phyloP scores from a whole-genome alignment of 305 asterid genomes.

The Plantago rigida region DNA sequence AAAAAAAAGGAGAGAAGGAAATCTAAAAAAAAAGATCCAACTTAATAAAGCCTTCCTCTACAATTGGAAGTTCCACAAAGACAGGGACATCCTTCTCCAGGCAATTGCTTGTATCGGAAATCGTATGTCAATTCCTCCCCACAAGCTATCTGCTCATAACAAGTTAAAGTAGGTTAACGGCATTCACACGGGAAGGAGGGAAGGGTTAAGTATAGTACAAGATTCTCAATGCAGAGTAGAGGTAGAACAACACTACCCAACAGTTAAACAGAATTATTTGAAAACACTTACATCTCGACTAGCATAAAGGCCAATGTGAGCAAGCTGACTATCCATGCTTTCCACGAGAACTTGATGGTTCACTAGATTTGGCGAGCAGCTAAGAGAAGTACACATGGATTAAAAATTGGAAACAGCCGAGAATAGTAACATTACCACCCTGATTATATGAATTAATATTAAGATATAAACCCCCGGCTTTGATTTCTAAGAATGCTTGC shows the following conservation, averaged over 20 bases:
- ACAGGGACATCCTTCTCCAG: constrained; percentile 67
- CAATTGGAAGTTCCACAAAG: constrained; percentile 82
- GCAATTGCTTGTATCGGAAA: constrained; percentile 55
- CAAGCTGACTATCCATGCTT: constrained; percentile 84
- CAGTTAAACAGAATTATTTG: neutral
- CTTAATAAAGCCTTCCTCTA: constrained; percentile 71
- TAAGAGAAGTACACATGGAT: constrained; percentile 27
- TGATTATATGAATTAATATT: too few relatives aligned
- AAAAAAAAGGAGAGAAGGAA: too few relatives aligned
- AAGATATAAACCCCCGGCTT: neutral
- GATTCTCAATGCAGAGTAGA: neutral
- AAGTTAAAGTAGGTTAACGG: neutral
- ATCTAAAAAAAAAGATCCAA: neutral
- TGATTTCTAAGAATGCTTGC: neutral
- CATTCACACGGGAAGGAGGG: neutral
- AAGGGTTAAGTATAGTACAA: neutral
- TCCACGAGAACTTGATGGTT: constrained; percentile 94
- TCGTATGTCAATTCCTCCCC: constrained; percentile 87
- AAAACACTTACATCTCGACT: constrained; percentile 68
- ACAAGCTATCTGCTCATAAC: constrained; percentile 59
- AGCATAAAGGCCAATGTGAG: constrained; percentile 83
- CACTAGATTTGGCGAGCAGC: constrained; percentile 87
- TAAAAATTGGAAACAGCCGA: constrained; percentile 16
- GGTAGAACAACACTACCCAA: neutral
- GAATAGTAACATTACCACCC: neutral